These are phyloP conservation scores for Rhizopogon rudus DNA, from an alignment of 768 basidiomycete genomes.

Conservation along the genomic window DNA sequence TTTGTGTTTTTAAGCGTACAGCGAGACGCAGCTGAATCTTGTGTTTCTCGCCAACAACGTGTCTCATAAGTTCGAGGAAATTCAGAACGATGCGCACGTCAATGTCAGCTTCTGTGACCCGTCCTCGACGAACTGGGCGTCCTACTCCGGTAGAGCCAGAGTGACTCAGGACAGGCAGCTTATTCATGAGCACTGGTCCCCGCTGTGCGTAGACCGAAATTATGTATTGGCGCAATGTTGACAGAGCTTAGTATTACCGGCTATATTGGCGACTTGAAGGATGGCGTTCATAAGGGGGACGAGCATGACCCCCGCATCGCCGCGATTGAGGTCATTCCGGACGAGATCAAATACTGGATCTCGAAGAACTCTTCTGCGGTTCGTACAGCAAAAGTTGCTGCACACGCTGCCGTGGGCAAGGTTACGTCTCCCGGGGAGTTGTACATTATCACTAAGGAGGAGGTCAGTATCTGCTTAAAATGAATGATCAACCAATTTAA, in stretches of 20 bases:
- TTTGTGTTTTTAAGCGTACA: conserved; percentile 30
- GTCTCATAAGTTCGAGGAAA: conserved; percentile 72
- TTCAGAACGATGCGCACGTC: conserved; percentile 69
- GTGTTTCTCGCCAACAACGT: conserved; percentile 71
- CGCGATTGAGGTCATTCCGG: conserved; percentile 72
- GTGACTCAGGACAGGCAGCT: conserved; percentile 56
- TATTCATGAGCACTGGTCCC: conserved; percentile 64
- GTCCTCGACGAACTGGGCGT: conserved; percentile 72
- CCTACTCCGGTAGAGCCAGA: conserved; percentile 69
- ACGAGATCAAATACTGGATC: conserved; percentile 81
- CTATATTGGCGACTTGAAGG: conserved; percentile 86
- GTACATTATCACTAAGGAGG: conserved; percentile 63
- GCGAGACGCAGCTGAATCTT: conserved; percentile 47
- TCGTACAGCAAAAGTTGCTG: conserved; percentile 54
- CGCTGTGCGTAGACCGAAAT: conserved; percentile 31
- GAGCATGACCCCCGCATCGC: conserved; percentile 74
- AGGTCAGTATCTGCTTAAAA: conserved; percentile 42
- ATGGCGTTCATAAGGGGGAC: conserved; percentile 82
- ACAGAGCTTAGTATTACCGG: conserved; percentile 44
- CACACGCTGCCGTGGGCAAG: conserved; percentile 56
- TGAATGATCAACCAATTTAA: neutral
- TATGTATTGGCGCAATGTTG: neutral
- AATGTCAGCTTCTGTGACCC: conserved; percentile 78
- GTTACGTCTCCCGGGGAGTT: conserved; percentile 71
- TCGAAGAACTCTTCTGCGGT: conserved; percentile 55